Percentiles rank a stretch among this genome's conserved stretches.
phyloP scores from a whole-genome alignment of 202 grass and related monocot genomes.

The Sporobolus alterniflorus region DNA sequence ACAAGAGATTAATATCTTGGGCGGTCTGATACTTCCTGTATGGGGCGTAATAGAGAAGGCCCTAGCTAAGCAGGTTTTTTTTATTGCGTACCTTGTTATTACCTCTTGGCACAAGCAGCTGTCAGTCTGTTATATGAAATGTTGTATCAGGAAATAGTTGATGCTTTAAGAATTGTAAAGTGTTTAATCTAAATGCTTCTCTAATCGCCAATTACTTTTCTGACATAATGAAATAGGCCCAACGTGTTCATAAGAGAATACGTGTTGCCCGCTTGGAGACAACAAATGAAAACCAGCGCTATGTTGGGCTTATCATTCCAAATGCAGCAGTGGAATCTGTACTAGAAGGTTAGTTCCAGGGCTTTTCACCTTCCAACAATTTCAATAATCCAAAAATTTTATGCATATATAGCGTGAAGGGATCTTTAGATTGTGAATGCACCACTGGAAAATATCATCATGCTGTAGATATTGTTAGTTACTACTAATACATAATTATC shows the following conservation, averaged over 20 bases:
- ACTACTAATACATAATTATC: neutral
- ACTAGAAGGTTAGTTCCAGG: conserved; percentile 69
- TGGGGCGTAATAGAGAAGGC: conserved; percentile 95
- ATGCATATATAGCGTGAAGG: neutral
- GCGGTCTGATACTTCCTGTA: conserved; percentile 97
- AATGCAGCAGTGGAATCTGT: conserved; percentile 85
- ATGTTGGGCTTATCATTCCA: conserved; percentile 90
- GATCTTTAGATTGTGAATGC: neutral
- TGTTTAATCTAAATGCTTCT: conserved; percentile 3
- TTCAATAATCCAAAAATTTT: neutral
- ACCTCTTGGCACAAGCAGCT: neutral
- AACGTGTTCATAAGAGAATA: conserved; percentile 78
- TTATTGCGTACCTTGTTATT: neutral
- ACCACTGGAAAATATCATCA: neutral
- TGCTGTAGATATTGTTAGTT: neutral
- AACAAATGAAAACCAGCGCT: conserved; percentile 58
- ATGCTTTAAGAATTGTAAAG: neutral
- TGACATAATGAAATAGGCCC: conserved; percentile 52
- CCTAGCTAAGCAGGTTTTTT: conserved; percentile 74
- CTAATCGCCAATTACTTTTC: conserved; percentile 30
- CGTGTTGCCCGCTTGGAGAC: conserved; percentile 84
- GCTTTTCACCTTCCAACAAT: neutral
- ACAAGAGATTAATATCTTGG: conserved; percentile 93
- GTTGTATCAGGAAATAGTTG: neutral
- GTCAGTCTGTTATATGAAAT: neutral